Evolutionary conservation across 345 rosid species (phyloP).

Genomic region (Rhizophora mangle): DNA sequence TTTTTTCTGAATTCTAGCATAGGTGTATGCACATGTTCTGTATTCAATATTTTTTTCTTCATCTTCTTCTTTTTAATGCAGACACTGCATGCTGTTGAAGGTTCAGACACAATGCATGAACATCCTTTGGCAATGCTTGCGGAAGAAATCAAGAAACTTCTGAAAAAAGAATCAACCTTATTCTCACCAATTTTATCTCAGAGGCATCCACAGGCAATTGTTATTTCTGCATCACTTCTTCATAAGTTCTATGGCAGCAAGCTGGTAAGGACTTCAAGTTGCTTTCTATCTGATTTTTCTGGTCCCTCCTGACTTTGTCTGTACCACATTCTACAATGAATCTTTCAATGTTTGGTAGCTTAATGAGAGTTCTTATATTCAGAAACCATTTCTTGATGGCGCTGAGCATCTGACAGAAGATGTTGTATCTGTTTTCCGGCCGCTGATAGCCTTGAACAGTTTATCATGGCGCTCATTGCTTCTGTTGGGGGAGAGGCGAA

Average conservation of each 20-base stretch:
- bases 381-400: constrained; percentile 93
- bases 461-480: constrained; percentile 57
- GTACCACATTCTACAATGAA: neutral
- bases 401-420: constrained; percentile 93
- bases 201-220: constrained; percentile 79
- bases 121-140: constrained; percentile 89
- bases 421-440: constrained; percentile 84
- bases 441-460: constrained; percentile 90
- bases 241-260: constrained; percentile 87
- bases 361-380: constrained; percentile 28
- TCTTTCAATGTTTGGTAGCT: neutral
- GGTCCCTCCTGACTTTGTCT: neutral
- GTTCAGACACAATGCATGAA: constrained; percentile 56
- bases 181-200: constrained; percentile 74
- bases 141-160: constrained; percentile 72
- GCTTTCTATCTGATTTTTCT: constrained; percentile 8
- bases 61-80: constrained; percentile 31
- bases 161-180: constrained; percentile 61
- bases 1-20: neutral
- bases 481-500: constrained; percentile 58
- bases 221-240: constrained; percentile 74
- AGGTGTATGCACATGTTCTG: neutral
- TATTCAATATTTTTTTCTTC: neutral
- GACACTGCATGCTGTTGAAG: constrained; percentile 64
- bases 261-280: constrained; percentile 57